Evolutionary conservation across 2,329 filamentous ascomycete genomes (phyloP), one percentile per base, ranked within the genome.

Genomic region (Xylariaceae sp.): DNA sequence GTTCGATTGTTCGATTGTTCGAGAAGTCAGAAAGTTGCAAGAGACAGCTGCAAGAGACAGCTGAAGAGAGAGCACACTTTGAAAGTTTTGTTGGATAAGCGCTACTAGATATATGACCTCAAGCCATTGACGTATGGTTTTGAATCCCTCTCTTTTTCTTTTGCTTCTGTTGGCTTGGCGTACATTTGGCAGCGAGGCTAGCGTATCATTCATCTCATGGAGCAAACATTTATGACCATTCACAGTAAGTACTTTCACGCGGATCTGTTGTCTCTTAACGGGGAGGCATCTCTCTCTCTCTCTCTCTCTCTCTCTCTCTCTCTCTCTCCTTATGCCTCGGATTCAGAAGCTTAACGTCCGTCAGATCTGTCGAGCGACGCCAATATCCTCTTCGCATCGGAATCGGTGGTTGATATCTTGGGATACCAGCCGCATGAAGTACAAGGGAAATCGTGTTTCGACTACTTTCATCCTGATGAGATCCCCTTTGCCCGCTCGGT

Each of bases 141-240:
- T 46, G 44, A 57, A 61, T 39, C 59, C 54, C 39, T 39, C 47
- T 59, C 51, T 59, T 53, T 30, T 47, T 58, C 19, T 49, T 58
- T 54, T 35, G 54, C 59, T 62, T 55, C 60, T 62, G 55, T 63
- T 53, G 54, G 63, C 48, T 57, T 51, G 55, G 56, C 51, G 57
- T 62, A 56, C 47, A 60, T 52, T 19, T 61, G 60, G 56, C 54
- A 58, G 53, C 50, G 47, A 59, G 57, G 58, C 62, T 55, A 60
- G 62, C 58, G 50, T 57, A 56, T 60, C 61, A 59, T 63, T 56
- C 19, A 19, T 19, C 70, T 68, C 60, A 89, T 89, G 88, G 88
- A 91, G 72, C 87, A 87, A 63, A 94, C 89, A 34, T 95, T 95
- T 74, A 94, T 95, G 74, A 91, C 89, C 63, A 94, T 95, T 68